Conservation (phyloP, 2,329 filamentous ascomycete genomes). For the Hymenoscyphus scutula region DNA sequence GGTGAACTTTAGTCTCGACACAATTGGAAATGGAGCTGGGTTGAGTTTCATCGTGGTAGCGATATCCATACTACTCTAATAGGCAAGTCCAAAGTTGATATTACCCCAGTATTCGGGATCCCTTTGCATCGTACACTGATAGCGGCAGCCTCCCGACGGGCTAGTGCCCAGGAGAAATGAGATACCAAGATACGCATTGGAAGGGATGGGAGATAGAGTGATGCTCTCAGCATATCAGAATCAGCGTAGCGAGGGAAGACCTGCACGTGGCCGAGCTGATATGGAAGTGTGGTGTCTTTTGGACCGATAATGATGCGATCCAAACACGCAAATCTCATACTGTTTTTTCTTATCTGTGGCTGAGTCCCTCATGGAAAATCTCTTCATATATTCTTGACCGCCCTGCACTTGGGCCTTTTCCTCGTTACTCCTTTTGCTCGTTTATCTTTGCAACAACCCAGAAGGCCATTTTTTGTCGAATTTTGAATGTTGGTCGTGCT, state of each 20-base stretch:
- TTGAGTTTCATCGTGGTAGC: too few species aligned
- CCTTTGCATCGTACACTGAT: neutral
- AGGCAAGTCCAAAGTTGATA: slow-evolving; percentile 19
- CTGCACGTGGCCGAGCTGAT: slow-evolving; percentile 5
- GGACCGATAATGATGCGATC: slow-evolving; percentile 10
- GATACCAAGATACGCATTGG: neutral
- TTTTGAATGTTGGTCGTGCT: too few species aligned
- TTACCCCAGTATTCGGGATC: slow-evolving; percentile 5
- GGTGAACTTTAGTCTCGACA: neutral
- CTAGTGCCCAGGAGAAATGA: neutral
- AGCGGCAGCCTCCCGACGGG: neutral
- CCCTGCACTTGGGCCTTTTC: neutral
- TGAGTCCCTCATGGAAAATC: slow-evolving; percentile 7
- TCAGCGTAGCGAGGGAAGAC: neutral
- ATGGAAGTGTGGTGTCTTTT: slow-evolving; percentile 7
- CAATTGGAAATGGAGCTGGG: neutral
- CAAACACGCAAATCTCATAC: slow-evolving; percentile 8
- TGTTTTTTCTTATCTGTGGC: slow-evolving; percentile 26
- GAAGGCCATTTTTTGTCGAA: too few species aligned
- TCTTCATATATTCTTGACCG: slow-evolving; percentile 19
- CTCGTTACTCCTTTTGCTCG: slow-evolving; percentile 2
- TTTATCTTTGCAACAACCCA: slow-evolving; percentile 2
- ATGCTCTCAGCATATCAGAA: neutral
- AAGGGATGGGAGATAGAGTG: neutral
- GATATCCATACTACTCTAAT: slow-evolving; percentile 8